Percentiles rank a stretch among this genome's conserved stretches.
Evolutionary conservation across 164 flowering plant genomes (phyloP).

Genomic region (Kingdonia uniflora): DNA sequence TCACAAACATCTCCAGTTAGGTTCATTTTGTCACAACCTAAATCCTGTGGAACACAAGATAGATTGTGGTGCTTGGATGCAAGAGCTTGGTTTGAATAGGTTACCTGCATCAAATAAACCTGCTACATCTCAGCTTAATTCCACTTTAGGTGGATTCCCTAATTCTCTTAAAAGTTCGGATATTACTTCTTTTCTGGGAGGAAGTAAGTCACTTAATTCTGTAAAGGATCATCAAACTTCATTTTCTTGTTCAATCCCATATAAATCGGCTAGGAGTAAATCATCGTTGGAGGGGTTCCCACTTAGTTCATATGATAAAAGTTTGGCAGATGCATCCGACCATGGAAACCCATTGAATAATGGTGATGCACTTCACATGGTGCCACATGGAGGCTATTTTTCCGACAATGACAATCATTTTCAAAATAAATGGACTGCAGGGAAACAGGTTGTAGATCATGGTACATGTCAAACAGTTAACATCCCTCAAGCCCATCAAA

Average conservation of each 20-base stretch:
- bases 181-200: constrained; percentile 16
- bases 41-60: constrained; percentile 20
- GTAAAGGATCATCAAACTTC: constrained; percentile 7
- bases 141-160: constrained; percentile 9
- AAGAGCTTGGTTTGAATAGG: constrained; percentile 9
- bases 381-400: neutral
- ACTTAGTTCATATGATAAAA: constrained; percentile 13
- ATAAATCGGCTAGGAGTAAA: constrained; percentile 10
- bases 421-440: constrained; percentile 8
- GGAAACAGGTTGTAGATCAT: constrained; percentile 16
- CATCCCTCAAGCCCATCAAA: constrained; percentile 10
- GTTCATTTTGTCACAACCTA: constrained; percentile 12
- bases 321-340: constrained; percentile 11
- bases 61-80: constrained; percentile 9
- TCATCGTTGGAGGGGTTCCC: constrained; percentile 12
- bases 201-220: constrained; percentile 12
- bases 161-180: constrained; percentile 12
- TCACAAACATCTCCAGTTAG: constrained; percentile 20
- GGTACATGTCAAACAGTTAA: constrained; percentile 28
- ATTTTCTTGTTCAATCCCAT: constrained; percentile 13
- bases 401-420: constrained; percentile 8
- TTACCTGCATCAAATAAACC: constrained; percentile 11
- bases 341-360: constrained; percentile 7
- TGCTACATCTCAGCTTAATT: constrained; percentile 9
- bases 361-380: constrained; percentile 12